Conservation (phyloP, 1,284 basidiomycete species). For the Ustilago lituana region DNA sequence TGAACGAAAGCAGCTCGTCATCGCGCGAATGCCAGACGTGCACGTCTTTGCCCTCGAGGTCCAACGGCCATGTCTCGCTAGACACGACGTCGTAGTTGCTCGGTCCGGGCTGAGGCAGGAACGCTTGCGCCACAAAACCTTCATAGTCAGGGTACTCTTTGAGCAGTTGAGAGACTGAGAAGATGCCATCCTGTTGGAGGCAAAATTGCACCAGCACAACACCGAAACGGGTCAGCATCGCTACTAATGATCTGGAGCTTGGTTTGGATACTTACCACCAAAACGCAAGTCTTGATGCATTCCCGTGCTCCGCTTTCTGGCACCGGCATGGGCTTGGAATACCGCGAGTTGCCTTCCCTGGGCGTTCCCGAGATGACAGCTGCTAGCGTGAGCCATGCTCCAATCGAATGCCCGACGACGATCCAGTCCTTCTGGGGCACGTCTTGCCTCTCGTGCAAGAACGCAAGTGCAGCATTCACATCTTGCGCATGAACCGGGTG, state of each 20-base stretch:
- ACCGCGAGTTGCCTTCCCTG: not conserved
- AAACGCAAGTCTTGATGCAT: slow-evolving; percentile 25
- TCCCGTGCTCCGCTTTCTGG: slow-evolving; percentile 3
- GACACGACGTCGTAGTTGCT: slow-evolving; percentile 36
- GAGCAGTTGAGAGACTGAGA: slow-evolving; percentile 21
- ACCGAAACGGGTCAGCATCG: no score
- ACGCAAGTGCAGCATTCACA: slow-evolving; percentile 28
- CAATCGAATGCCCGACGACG: slow-evolving; percentile 45
- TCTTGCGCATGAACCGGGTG: slow-evolving; percentile 41
- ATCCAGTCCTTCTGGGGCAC: slow-evolving; percentile 18
- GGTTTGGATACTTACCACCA: slow-evolving; percentile 45
- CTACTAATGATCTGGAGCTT: no score
- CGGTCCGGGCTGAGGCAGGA: slow-evolving; percentile 27
- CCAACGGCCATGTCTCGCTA: slow-evolving; percentile 30
- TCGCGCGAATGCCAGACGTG: slow-evolving; percentile 42
- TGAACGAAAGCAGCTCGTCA: slow-evolving; percentile 41
- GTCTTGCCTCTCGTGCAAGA: slow-evolving; percentile 14
- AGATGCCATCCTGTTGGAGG: slow-evolving; percentile 42
- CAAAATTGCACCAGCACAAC: no score
- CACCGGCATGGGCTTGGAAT: slow-evolving; percentile 21
- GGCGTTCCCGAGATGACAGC: slow-evolving; percentile 13
- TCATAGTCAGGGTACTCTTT: slow-evolving; percentile 43
- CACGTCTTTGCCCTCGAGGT: slow-evolving; percentile 16
- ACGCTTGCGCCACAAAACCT: slow-evolving; percentile 44
- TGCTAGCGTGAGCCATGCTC: slow-evolving; percentile 38